These are phyloP conservation scores for Candida montana DNA, from an alignment of 805 yeast species.

Conservation along the genomic window DNA sequence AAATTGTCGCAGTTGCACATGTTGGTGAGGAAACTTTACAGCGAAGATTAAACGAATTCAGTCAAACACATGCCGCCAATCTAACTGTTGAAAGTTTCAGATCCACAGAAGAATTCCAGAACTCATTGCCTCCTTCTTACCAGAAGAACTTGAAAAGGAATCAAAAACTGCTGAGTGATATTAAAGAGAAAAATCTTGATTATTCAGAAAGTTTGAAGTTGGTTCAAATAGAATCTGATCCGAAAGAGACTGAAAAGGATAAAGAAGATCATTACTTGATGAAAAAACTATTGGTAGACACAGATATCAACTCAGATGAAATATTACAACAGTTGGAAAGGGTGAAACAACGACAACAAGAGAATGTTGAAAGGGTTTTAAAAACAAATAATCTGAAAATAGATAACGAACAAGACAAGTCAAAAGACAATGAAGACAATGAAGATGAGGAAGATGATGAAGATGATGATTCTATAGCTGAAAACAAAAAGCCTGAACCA, in stretches of 20 bases:
- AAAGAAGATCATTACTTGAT: slow-evolving; percentile 16
- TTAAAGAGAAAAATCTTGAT: neutral
- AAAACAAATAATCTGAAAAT: slow-evolving; percentile 22
- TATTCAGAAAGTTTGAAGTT: slow-evolving; percentile 5
- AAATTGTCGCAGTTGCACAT: slow-evolving; percentile 91
- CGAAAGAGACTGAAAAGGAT: slow-evolving; percentile 23
- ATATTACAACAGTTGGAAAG: slow-evolving; percentile 26
- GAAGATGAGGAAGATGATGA: too few relatives aligned
- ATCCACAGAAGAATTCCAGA: slow-evolving; percentile 29
- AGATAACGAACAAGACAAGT: too few relatives aligned
- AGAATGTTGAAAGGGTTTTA: slow-evolving; percentile 15
- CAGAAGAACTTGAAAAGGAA: slow-evolving; percentile 45
- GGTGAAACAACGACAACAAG: slow-evolving; percentile 23
- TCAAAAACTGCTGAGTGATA: neutral
- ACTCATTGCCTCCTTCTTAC: slow-evolving; percentile 80
- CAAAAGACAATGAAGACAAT: too few relatives aligned
- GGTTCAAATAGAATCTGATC: slow-evolving; percentile 2
- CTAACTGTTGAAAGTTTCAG: slow-evolving; percentile 75
- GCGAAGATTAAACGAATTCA: slow-evolving; percentile 83
- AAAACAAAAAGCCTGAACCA: too few relatives aligned
- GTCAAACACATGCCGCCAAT: slow-evolving; percentile 65
- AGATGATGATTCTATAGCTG: slow-evolving; percentile 1
- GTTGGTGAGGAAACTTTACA: slow-evolving; percentile 94
- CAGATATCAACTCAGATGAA: slow-evolving; percentile 21
- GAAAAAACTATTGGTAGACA: slow-evolving; percentile 9